These are phyloP conservation scores for Coemansia sp. DNA, from an alignment of 192 early-diverging fungal species.

Conservation along the genomic window DNA sequence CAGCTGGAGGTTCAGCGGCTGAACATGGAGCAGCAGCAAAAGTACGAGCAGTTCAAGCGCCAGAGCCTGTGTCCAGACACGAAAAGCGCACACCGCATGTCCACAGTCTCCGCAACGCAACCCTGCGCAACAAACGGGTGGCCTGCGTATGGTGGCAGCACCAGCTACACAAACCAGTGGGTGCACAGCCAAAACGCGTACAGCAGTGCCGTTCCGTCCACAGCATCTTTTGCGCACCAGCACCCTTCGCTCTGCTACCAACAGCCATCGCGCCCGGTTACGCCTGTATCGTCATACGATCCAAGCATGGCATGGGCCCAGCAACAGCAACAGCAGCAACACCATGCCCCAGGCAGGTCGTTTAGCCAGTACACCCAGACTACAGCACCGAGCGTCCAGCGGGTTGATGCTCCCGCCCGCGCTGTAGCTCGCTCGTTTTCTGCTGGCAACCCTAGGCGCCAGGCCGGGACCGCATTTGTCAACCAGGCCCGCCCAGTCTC, in stretches of 20 bases:
- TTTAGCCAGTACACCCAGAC: conserved; percentile 8
- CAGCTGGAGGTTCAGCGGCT: conserved; percentile 27
- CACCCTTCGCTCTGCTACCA: not conserved
- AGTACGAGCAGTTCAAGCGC: conserved; percentile 43
- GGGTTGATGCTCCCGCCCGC: not conserved
- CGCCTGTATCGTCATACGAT: conserved; percentile 4
- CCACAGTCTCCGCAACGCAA: conserved; percentile 1
- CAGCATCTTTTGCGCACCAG: not conserved
- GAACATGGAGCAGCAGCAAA: conserved; percentile 32
- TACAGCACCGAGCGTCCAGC: not conserved
- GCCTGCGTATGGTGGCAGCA: conserved; percentile 10
- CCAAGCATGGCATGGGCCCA: conserved; percentile 5
- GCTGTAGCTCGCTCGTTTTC: not conserved
- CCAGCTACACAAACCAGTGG: conserved; percentile 25
- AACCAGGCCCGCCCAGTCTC: conserved; percentile 12
- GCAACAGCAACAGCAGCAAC: conserved; percentile 5
- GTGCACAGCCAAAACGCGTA: conserved; percentile 5
- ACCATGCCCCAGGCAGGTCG: conserved; percentile 1
- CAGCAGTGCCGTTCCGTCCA: not conserved
- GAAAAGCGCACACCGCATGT: not conserved
- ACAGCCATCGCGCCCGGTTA: conserved; percentile 10
- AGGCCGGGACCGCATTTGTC: conserved; percentile 27
- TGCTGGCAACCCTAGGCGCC: conserved; percentile 12
- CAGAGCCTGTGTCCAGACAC: conserved; percentile 39
- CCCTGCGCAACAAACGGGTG: conserved; percentile 10